Evolutionary conservation across 106 monocot species (phyloP).

Genomic region (Dioscorea dumetorum): DNA sequence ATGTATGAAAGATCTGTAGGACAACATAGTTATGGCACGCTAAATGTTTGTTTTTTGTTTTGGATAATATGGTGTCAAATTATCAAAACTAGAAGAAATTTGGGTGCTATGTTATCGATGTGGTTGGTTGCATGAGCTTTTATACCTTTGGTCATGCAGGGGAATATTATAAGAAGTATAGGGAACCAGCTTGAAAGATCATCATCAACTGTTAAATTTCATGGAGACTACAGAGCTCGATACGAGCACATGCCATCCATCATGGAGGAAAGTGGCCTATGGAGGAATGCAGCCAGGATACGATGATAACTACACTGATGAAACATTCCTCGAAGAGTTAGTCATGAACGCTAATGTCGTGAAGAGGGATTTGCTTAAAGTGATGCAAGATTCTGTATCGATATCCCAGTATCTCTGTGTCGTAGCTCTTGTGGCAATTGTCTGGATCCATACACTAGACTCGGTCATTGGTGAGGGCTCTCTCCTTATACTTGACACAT

Average conservation of each 20-base stretch:
- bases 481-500: conserved; percentile 59
- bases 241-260: conserved; percentile 9
- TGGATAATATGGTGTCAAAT: no score
- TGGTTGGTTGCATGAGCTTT: no score
- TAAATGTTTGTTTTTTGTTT: no score
- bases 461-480: conserved; percentile 52
- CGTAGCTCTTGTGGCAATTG: conserved; percentile 62
- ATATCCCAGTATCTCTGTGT: conserved; percentile 84
- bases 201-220: no score
- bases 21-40: no score
- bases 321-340: conserved; percentile 83
- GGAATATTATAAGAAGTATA: no score
- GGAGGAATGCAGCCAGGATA: conserved; percentile 93
- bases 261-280: conserved; percentile 92
- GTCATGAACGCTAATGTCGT: conserved; percentile 98
- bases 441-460: conserved; percentile 74
- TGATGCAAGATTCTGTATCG: conserved; percentile 80
- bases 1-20: no score
- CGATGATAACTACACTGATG: conserved; percentile 86
- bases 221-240: conserved; percentile 26
- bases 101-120: no score
- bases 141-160: no score
- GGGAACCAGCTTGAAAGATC: no score
- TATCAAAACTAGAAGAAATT: no score
- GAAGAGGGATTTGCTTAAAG: conserved; percentile 67